Evolutionary conservation across 768 basidiomycete species (phyloP), one percentile per base, ranked within the genome.

Genomic region (Lyophyllum decastes): DNA sequence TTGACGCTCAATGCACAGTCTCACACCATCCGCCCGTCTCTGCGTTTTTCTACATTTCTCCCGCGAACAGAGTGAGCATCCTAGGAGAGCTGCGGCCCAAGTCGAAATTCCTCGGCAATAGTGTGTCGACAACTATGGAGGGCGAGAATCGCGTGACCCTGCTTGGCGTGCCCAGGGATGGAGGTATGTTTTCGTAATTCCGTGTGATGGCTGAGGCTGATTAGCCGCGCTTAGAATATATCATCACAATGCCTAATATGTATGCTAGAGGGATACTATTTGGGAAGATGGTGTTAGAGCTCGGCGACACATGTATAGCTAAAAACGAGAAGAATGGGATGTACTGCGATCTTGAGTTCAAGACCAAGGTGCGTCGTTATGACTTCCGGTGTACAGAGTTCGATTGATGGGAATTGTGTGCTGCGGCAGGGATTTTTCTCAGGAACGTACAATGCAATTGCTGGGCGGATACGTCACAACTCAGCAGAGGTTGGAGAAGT

Each of bases 161-260:
- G 19, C 80, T 96, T 72, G 91, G 90, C 43, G 84, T 83, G 49
- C 92, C 89, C 0, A 89, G 91, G 11, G 94, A 95, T 74, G 93
- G 94, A 59, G 86, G 94, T 93, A 71, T 68, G 87, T 79, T 19
- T 52, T 56, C 53, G n/a, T 52, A 24, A 22, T 59, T 55, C 41
- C 54, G 16, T 12, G 12, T 22, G 35, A 40, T 27, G 30, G 11
- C 60, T 52, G 6, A 56, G 52, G 48, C 53, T 58, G 24, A 38
- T 53, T 54, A 54, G 22, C 52, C 21, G 46, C 41, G 19, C 17
- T 55, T 76, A 89, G 92, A 91, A 61, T 95, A 95, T 70, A 81
- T 89, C 57, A 86, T 94, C 64, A 88, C 92, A 57, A 97, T 99
- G 95, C 97, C 97, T 27, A 98, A 98, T 78, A 97, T 98, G 90